Percentiles rank a stretch among this genome's conserved stretches.
Evolutionary conservation across 2,329 filamentous ascomycete genomes (phyloP).

Genomic region (Fusarium marasasianum): DNA sequence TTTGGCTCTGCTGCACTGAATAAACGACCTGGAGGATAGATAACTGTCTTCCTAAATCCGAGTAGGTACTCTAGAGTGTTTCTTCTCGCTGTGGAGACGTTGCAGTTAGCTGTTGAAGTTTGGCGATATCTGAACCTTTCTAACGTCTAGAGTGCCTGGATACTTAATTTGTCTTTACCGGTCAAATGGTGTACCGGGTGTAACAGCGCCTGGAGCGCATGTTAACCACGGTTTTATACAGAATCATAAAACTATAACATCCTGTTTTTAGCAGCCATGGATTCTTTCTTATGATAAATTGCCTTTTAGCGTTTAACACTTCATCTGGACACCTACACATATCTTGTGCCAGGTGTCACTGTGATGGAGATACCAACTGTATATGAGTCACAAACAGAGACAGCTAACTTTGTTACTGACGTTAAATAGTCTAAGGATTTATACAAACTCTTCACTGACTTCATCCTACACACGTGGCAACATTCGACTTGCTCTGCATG

Average conservation of each 20-base stretch:
- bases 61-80: neutral
- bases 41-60: neutral
- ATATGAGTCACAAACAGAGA: neutral
- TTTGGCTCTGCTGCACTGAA: neutral
- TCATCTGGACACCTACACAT: neutral
- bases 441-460: neutral
- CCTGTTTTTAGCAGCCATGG: neutral
- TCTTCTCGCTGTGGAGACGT: neutral
- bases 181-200: neutral
- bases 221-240: neutral
- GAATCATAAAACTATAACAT: neutral
- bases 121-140: neutral
- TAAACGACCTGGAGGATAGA: neutral
- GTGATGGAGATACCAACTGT: neutral
- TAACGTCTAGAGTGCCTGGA: neutral
- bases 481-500: neutral
- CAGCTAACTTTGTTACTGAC: neutral
- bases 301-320: neutral
- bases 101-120: neutral
- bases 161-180: neutral
- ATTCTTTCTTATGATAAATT: neutral
- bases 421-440: neutral
- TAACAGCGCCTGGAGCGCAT: neutral
- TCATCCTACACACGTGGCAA: conserved; percentile 10
- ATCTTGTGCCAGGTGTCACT: neutral